These are phyloP conservation scores for Isabelozyma heimii DNA, from an alignment of 805 yeast species.

Conservation along the genomic window DNA sequence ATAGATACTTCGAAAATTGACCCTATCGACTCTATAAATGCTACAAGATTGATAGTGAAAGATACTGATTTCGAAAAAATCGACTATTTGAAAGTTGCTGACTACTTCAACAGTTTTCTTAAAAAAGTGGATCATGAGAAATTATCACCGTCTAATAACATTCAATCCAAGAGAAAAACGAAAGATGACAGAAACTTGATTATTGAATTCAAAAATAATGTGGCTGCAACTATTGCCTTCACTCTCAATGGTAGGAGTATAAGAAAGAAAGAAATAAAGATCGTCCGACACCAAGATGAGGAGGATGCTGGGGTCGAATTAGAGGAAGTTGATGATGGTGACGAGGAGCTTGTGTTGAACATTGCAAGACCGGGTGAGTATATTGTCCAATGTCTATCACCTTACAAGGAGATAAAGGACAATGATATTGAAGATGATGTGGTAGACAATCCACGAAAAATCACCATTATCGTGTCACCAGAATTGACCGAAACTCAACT, in stretches of 20 bases:
- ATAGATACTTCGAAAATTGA: slow-evolving; percentile 34
- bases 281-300: slow-evolving; percentile 7
- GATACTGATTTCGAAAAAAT: slow-evolving; percentile 30
- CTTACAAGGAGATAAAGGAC: slow-evolving; percentile 7
- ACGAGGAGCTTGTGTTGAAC: slow-evolving; percentile 6
- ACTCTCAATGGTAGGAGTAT: slow-evolving; percentile 37
- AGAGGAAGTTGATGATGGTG: slow-evolving; percentile 20
- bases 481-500: slow-evolving; percentile 44
- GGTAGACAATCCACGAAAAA: slow-evolving; percentile 44
- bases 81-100: slow-evolving; percentile 38
- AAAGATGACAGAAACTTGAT: slow-evolving; percentile 40
- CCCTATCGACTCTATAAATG: slow-evolving; percentile 34
- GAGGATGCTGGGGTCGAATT: slow-evolving; percentile 1
- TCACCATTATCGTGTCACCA: slow-evolving; percentile 44
- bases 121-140: slow-evolving; percentile 40
- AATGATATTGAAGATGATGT: slow-evolving; percentile 25
- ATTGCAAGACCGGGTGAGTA: slow-evolving; percentile 35
- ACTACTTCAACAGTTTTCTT: slow-evolving; percentile 45
- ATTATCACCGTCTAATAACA: slow-evolving; percentile 30
- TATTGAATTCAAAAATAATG: slow-evolving; percentile 49
- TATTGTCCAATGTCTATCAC: slow-evolving; percentile 25
- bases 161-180: slow-evolving; percentile 29
- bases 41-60: slow-evolving; percentile 29
- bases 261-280: slow-evolving; percentile 15
- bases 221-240: slow-evolving; percentile 54